Evolutionary conservation across 257 asterid species (phyloP).

Genomic region (Jaltomata sinuosa): DNA sequence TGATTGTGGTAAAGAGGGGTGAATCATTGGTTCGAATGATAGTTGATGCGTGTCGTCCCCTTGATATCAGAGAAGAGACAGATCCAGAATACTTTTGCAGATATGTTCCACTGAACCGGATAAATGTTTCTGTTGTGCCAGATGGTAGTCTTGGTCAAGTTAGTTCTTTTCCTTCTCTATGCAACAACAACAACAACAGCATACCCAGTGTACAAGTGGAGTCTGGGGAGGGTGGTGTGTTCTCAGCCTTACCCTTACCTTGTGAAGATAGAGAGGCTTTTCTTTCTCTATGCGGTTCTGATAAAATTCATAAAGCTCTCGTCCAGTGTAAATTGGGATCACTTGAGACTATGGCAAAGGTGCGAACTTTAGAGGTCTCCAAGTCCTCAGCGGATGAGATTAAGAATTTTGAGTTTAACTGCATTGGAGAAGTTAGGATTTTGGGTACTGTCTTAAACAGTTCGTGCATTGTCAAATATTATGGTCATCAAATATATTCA

Average conservation of each 20-base stretch:
- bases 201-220: too few species aligned
- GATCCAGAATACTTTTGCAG: too few species aligned
- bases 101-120: conserved; percentile 77
- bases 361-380: conserved; percentile 53
- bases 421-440: conserved; percentile 87
- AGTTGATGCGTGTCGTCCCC: conserved; percentile 97
- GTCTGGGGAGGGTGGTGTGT: too few species aligned
- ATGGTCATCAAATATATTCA: conserved; percentile 90
- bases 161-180: conserved; percentile 59
- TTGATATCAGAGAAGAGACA: conserved; percentile 76
- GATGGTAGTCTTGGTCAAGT: conserved; percentile 30
- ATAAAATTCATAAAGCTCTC: conserved; percentile 47
- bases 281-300: too few species aligned
- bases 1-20: conserved; percentile 49
- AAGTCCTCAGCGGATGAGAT: conserved; percentile 56
- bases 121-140: conserved; percentile 24
- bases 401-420: conserved; percentile 61
- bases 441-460: conserved; percentile 68
- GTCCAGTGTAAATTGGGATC: conserved; percentile 68
- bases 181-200: too few species aligned
- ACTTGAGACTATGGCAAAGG: conserved; percentile 69
- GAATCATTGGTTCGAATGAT: conserved; percentile 57
- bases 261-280: too few species aligned
- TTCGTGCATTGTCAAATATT: conserved; percentile 65
- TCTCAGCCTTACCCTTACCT: too few species aligned